Percentiles rank a stretch among this genome's conserved stretches.
Conservation (phyloP, 345 rosid genomes). For the Physaria fendleri region DNA sequence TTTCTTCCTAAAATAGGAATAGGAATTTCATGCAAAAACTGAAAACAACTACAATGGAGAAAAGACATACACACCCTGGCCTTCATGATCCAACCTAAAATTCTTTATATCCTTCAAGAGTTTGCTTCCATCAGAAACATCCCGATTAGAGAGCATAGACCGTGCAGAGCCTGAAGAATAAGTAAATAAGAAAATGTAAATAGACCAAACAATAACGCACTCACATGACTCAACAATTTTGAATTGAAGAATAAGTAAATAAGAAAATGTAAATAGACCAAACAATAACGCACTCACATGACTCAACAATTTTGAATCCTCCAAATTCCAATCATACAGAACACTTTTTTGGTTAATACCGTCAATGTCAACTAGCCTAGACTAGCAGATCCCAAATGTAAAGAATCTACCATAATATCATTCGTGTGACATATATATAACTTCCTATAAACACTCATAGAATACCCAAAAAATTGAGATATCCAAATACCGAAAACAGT, state of each 20-base stretch:
- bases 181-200: background rate
- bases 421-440: background rate
- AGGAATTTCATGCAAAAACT: background rate
- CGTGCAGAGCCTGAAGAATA: constrained; percentile 66
- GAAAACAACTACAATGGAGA: constrained; percentile 3
- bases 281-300: background rate
- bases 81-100: constrained; percentile 35
- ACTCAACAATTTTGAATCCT: background rate
- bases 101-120: constrained; percentile 52
- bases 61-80: constrained; percentile 53
- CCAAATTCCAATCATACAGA: background rate
- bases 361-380: background rate
- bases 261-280: background rate
- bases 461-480: background rate
- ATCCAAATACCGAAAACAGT: background rate
- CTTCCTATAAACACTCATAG: background rate
- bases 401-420: background rate
- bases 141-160: constrained; percentile 66
- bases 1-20: background rate
- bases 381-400: background rate
- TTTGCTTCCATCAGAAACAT: constrained; percentile 55
- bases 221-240: background rate
- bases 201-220: background rate
- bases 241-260: constrained; percentile 11
- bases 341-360: background rate